These are phyloP conservation scores for Nakazawaea anatomiae DNA, from an alignment of 805 yeast species.

Conservation along the genomic window DNA sequence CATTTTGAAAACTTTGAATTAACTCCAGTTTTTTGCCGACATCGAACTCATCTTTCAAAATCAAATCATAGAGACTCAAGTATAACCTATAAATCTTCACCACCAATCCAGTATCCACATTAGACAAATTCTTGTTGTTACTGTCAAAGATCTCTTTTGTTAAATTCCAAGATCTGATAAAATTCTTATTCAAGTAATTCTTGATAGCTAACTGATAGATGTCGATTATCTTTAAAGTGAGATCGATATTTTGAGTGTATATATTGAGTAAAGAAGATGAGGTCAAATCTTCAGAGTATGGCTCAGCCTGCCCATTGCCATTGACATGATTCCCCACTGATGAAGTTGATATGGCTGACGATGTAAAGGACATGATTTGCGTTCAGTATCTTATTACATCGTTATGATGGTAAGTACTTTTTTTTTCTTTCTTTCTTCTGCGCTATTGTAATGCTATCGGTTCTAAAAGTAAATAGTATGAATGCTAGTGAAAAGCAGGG, in stretches of 20 bases:
- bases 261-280: not conserved
- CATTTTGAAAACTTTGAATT: constrained; percentile 15
- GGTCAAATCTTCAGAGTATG: not conserved
- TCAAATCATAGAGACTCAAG: constrained; percentile 22
- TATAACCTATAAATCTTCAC: constrained; percentile 21
- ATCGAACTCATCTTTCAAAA: constrained; percentile 17
- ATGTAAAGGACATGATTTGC: not conserved
- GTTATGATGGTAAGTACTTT: no score
- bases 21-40: not conserved
- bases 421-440: no score
- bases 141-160: constrained; percentile 15
- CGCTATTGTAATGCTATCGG: no score
- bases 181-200: constrained; percentile 30
- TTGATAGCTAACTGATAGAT: constrained; percentile 33
- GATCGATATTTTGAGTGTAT: constrained; percentile 3
- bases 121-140: constrained; percentile 9
- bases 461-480: no score
- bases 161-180: constrained; percentile 21
- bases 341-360: not conserved
- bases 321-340: not conserved
- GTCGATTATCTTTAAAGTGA: not conserved
- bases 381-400: no score
- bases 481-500: no score
- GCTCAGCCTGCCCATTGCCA: not conserved
- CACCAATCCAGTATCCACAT: constrained; percentile 2